Evolutionary conservation across 495 filamentous ascomycete genomes (phyloP), one percentile per base, ranked within the genome.

Genomic region (Corynascus novoguineensis): DNA sequence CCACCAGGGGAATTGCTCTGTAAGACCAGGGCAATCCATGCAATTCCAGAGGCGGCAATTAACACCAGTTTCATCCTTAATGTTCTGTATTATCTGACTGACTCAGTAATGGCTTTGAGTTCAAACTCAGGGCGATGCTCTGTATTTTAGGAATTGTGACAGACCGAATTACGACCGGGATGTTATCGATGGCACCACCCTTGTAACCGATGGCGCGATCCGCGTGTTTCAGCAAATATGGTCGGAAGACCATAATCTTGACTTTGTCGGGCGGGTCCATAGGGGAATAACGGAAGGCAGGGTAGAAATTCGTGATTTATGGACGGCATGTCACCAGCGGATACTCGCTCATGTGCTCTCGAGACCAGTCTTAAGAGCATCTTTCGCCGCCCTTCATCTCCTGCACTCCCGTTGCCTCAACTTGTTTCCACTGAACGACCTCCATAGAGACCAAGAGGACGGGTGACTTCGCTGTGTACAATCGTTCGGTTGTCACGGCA

Each of bases 191-290:
- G 60, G 57, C 67, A 71, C 65, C 67, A 71, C 62, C 62, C 53
- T 42, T 57, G 53, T 53, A 57, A 59, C 50, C 64, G 60, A 71
- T 71, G 58, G 68, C 68, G 68, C 68, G 57, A 71, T 71, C 57
- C 60, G 53, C 41, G 50, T 19, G 35, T 37, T 55, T 59, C 50
- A 57, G 42, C 52, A 54, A 47, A 51, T 34, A 58, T 53, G 46
- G 35, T 52, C 37, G 15, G 32, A 50, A 50, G 6, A 21, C 17
- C 12, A 11, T 42, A n/a, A 42, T 44, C 42, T 38, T 32, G 28
- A 17, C 40, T 19, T 12, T 27, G 47, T 17, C 31, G 21, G 17
- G 28, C 32, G 29, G 37, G 47, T 34, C 38, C 27, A 53, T 29
- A 40, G 29, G 50, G 4, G n/a, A 37, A 17, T 40, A n/a, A n/a